These are phyloP conservation scores for Sinapis alba DNA, from an alignment of 441 rosid species.

Conservation along the genomic window DNA sequence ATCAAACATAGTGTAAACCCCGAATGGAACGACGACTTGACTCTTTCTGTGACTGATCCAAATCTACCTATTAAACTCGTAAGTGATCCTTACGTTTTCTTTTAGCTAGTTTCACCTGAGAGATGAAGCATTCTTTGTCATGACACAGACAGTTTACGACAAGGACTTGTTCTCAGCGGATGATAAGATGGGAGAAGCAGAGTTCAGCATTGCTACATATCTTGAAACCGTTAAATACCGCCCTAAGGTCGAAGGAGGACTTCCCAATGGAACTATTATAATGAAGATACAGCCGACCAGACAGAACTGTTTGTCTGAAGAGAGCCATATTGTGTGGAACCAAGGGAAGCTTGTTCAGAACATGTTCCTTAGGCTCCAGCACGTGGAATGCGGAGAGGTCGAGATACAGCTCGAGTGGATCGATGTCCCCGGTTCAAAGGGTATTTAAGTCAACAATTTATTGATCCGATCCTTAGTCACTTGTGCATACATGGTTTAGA, in stretches of 20 bases:
- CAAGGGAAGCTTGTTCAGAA: constrained; percentile 55
- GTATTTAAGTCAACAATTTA: constrained; percentile 32
- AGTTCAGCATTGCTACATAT: constrained; percentile 46
- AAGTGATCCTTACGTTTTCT: constrained; percentile 26
- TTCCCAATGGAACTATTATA: constrained; percentile 55
- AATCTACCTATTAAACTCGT: constrained; percentile 51
- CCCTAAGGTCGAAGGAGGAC: constrained; percentile 28
- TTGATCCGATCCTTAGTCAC: background rate
- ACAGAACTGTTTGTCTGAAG: constrained; percentile 57
- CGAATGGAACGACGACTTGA: constrained; percentile 65
- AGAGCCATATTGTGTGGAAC: constrained; percentile 51
- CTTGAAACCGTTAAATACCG: constrained; percentile 43
- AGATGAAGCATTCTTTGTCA: background rate
- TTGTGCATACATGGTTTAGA: constrained; percentile 24
- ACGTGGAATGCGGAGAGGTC: constrained; percentile 55
- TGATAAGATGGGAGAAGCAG: constrained; percentile 77
- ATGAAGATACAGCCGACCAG: constrained; percentile 46
- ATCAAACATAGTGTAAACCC: constrained; percentile 53
- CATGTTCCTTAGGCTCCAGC: constrained; percentile 54
- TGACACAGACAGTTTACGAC: constrained; percentile 54
- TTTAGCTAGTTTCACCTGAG: background rate
- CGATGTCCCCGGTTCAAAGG: constrained; percentile 61
- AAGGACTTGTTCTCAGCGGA: constrained; percentile 49
- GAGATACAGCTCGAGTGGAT: constrained; percentile 63
- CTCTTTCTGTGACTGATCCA: constrained; percentile 55